Percentiles rank a stretch among this genome's conserved stretches.
These are phyloP conservation scores for Aspergillus eucalypticola DNA, from an alignment of 2,329 filamentous ascomycete species.

Conservation along the genomic window DNA sequence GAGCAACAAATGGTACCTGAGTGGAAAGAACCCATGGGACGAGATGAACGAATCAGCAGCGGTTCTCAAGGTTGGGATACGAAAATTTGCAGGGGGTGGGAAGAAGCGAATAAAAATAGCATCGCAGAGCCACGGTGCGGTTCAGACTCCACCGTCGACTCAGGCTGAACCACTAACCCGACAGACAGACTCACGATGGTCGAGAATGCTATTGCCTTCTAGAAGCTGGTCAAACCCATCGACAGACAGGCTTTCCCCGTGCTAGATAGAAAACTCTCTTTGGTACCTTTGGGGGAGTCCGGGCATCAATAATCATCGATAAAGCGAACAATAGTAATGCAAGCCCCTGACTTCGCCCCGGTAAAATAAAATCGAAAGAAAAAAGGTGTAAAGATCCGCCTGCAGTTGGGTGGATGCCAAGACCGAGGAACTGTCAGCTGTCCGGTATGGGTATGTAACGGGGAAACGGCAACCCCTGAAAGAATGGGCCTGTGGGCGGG, in stretches of 20 bases:
- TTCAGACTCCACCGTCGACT: constrained; percentile 6
- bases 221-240: neutral
- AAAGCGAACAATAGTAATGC: neutral
- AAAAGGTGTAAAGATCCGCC: neutral
- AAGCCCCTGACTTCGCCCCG: neutral
- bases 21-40: neutral
- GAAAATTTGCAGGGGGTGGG: constrained; percentile 1
- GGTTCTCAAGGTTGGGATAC: neutral
- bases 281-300: neutral
- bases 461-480: constrained; percentile 5
- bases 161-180: neutral
- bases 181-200: neutral
- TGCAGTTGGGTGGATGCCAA: neutral
- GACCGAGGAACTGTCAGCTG: neutral
- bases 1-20: neutral
- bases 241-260: neutral
- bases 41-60: neutral
- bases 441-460: constrained; percentile 2
- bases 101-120: constrained; percentile 7
- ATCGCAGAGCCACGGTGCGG: neutral
- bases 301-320: neutral
- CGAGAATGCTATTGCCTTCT: neutral
- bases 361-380: neutral
- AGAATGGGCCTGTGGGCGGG: neutral
- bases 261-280: neutral